A percentile compares a stretch with the other conserved stretches of the same genome.
Evolutionary conservation across 768 basidiomycete species (phyloP).

Genomic region (Tulasnella sp.): DNA sequence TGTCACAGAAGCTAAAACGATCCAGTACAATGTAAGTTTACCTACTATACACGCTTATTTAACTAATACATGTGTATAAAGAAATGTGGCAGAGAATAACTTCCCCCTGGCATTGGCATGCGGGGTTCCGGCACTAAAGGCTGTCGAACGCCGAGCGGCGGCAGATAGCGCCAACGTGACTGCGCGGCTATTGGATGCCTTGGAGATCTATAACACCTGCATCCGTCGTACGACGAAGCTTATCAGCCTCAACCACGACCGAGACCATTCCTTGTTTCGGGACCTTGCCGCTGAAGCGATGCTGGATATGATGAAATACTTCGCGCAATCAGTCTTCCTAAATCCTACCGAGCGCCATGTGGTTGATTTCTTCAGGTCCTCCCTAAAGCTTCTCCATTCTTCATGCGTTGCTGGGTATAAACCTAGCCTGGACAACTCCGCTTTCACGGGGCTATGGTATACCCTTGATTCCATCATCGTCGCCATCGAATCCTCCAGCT

Average conservation of each 20-base stretch:
- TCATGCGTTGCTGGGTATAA: background rate
- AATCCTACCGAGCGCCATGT: background rate
- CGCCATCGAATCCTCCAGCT: background rate
- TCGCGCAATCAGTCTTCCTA: background rate
- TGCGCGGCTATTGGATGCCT: background rate
- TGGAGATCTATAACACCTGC: background rate
- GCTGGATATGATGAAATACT: background rate
- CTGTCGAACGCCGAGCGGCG: background rate
- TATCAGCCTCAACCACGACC: fast-evolving
- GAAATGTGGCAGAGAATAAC: background rate
- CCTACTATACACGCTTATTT: background rate
- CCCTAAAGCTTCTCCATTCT: background rate
- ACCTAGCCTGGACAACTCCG: background rate
- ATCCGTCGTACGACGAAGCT: background rate
- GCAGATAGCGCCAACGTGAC: background rate
- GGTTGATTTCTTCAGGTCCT: background rate
- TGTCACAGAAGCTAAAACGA: background rate
- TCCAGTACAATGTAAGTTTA: background rate
- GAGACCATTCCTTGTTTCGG: background rate
- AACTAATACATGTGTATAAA: background rate
- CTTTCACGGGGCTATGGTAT: background rate
- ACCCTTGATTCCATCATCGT: background rate
- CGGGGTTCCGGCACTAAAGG: background rate
- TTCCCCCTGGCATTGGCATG: background rate
- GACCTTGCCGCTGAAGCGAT: background rate